Evolutionary conservation across 2,329 filamentous ascomycete species (phyloP), one percentile per base, ranked within the genome.

Genomic region (Colletotrichum destructivum): DNA sequence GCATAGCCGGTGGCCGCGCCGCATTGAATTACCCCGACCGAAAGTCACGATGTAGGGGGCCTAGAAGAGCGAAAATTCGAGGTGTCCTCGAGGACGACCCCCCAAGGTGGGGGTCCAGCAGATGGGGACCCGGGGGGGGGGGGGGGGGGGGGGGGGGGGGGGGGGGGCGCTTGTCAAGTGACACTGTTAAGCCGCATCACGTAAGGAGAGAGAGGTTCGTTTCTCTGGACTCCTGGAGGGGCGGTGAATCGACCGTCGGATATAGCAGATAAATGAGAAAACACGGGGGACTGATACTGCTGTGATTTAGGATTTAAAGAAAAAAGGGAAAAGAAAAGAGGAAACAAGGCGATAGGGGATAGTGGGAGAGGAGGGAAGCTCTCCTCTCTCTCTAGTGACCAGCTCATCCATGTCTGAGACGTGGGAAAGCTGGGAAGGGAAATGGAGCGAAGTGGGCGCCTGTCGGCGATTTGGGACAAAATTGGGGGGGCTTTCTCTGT

Each of bases 341-440:
- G 51, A 16, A 35, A 31, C 26, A 66, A 38, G 68, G 68, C 56
- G 68, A 71, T 67, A 62, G 68, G 68, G 40, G 56, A 62, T 67
- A 65, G 26, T 60, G 26, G 38, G 26, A 35, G 26, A 6, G 5
- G 26, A 31, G 26, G 5, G 35, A 31, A 13, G 40, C 7, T 18
- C n/a, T 16, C 26, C 9, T 21, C 9, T n/a, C 18, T 21, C n/a
- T 18, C 23, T 23, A 8, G 31, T 26, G 31, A 60, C 63, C 23
- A 66, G 63, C 63, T 35, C 44, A 66, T 44, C 63, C 63, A 69
- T 64, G 66, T 52, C 21, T 18, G 64, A 57, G n/a, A 42, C 38
- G 55, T 40, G 55, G 55, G 38, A 57, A 40, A 12, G 46, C 9
- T 49, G 46, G 46, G 46, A 49, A 35, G 44, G 46, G n/a, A 21